A percentile compares a stretch with the other conserved stretches of the same genome.
phyloP scores from a whole-genome alignment of 2,329 filamentous ascomycete species.

The Ophiosphaerella herpotricha region DNA sequence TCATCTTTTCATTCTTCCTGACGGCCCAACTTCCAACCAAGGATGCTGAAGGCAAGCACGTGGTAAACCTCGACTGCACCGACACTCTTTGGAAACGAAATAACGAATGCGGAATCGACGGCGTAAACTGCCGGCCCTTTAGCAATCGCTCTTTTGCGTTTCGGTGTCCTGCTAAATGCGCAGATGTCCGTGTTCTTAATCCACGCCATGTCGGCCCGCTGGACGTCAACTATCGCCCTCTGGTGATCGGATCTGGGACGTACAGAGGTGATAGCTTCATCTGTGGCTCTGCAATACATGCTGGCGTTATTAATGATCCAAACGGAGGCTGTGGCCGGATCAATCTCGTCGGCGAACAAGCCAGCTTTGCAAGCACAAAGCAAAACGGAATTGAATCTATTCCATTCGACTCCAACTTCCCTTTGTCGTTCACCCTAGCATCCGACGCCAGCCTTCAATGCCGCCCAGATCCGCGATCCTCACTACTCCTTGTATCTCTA shows the following conservation, averaged over 20 bases:
- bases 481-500: constrained; percentile 75
- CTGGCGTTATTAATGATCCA: constrained; percentile 70
- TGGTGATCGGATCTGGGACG: constrained; percentile 63
- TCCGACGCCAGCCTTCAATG: constrained; percentile 66
- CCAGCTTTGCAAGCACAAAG: constrained; percentile 64
- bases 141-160: constrained; percentile 71
- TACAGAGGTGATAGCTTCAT: constrained; percentile 94
- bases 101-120: constrained; percentile 75
- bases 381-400: constrained; percentile 76
- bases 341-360: constrained; percentile 68
- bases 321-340: constrained; percentile 82
- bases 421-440: constrained; percentile 80
- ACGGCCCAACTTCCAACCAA: constrained; percentile 60
- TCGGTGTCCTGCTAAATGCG: constrained; percentile 73
- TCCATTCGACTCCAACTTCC: constrained; percentile 84
- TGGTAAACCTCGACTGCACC: constrained; percentile 69
- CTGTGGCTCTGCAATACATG: constrained; percentile 83
- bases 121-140: constrained; percentile 76
- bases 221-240: constrained; percentile 61
- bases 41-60: constrained; percentile 68
- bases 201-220: constrained; percentile 72
- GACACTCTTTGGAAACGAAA: constrained; percentile 71
- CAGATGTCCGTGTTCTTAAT: constrained; percentile 67
- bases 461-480: constrained; percentile 73
- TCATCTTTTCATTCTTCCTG: constrained; percentile 69